These are phyloP conservation scores for Tulasnella sp. DNA, from an alignment of 768 basidiomycete species.

Conservation along the genomic window DNA sequence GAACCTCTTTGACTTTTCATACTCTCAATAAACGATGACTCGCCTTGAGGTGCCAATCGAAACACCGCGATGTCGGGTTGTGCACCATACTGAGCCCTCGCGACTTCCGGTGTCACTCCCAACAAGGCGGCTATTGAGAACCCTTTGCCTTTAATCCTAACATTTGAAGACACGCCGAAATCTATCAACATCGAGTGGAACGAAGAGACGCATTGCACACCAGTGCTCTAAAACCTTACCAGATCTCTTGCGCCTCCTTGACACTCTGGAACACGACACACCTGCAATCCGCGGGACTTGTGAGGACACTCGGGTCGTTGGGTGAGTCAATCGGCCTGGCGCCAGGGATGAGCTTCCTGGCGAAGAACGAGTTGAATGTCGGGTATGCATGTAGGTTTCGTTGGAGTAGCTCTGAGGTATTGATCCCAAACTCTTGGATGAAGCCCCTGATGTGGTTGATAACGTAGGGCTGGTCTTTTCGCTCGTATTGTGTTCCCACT, in stretches of 20 bases:
- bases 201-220: no score
- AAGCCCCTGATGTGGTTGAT: constrained; percentile 27
- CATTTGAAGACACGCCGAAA: no score
- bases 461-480: constrained; percentile 13
- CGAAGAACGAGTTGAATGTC: constrained; percentile 75
- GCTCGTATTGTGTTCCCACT: background rate
- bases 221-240: no score
- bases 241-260: constrained; percentile 51
- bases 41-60: constrained; percentile 49
- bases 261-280: constrained; percentile 55
- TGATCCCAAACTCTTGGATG: constrained; percentile 44
- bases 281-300: constrained; percentile 64
- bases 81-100: constrained; percentile 26
- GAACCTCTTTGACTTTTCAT: no score
- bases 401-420: constrained; percentile 49
- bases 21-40: no score
- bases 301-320: constrained; percentile 40
- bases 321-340: constrained; percentile 51
- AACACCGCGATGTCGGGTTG: constrained; percentile 45
- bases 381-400: constrained; percentile 50
- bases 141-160: constrained; percentile 57
- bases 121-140: constrained; percentile 59
- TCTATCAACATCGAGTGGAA: no score
- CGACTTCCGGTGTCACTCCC: constrained; percentile 32
- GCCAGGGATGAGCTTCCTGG: constrained; percentile 42